Percentiles rank a stretch among this genome's conserved stretches.
These are phyloP conservation scores for Allium cepa DNA, from an alignment of 106 monocot genomes.

Conservation along the genomic window DNA sequence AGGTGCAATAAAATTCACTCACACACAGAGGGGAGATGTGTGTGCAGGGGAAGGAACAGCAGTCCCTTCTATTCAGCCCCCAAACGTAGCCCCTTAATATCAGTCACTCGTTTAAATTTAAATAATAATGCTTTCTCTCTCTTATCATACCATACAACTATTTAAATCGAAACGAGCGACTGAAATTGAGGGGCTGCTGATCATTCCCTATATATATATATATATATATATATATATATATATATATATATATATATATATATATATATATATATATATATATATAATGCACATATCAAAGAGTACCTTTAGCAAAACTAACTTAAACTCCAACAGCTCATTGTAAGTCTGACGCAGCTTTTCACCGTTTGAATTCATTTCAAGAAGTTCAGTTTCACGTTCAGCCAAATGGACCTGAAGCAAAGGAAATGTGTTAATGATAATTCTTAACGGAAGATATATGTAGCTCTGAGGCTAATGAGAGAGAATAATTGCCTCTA, in stretches of 20 bases:
- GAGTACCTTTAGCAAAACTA: constrained; percentile 87
- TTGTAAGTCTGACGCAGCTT: constrained; percentile 84
- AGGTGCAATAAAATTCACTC: no score
- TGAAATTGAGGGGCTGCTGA: no score
- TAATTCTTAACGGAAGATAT: background rate
- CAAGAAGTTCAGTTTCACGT: constrained; percentile 93
- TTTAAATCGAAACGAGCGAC: no score
- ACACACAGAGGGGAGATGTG: no score
- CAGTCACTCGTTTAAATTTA: no score
- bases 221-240: background rate
- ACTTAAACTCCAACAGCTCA: constrained; percentile 94
- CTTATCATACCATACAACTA: no score
- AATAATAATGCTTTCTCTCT: no score
- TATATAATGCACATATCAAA: background rate
- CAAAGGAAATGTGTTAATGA: constrained; percentile 8
- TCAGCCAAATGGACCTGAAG: constrained; percentile 67
- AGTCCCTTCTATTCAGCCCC: no score
- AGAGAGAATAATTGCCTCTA: constrained; percentile 50
- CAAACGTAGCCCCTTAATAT: no score
- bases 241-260: background rate
- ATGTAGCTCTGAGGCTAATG: background rate
- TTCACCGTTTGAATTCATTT: constrained; percentile 96
- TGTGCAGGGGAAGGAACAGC: no score
- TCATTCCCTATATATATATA: background rate
- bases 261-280: no score